phyloP scores from a whole-genome alignment of 805 yeast species.

The Blastobotrys peoriensis region DNA sequence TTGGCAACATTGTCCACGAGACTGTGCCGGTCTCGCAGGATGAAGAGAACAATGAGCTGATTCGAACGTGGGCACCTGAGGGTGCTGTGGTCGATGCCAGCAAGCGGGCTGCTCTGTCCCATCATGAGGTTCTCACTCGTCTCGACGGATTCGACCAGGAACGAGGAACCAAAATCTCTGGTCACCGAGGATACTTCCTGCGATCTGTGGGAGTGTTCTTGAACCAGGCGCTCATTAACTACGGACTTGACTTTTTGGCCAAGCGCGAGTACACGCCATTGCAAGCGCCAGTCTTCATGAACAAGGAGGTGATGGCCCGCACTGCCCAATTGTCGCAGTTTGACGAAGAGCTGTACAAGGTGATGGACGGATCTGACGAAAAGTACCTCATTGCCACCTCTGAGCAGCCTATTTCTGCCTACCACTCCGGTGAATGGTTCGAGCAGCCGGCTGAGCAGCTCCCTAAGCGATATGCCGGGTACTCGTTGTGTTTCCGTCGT shows the following conservation, averaged over 20 bases:
- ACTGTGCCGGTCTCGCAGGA: constrained; percentile 80
- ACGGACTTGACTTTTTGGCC: constrained; percentile 81
- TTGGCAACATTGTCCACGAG: constrained; percentile 93
- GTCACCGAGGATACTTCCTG: constrained; percentile 97
- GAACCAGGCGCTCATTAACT: constrained; percentile 96
- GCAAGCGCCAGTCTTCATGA: constrained; percentile 99
- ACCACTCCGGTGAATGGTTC: constrained; percentile 97
- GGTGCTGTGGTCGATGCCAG: constrained; percentile 54
- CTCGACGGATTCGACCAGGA: constrained; percentile 98
- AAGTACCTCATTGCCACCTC: constrained; percentile 97
- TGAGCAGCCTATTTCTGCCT: constrained; percentile 98
- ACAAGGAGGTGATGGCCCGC: constrained; percentile 98
- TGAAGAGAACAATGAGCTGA: constrained; percentile 86
- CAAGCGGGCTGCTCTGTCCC: constrained; percentile 84
- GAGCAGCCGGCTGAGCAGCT: constrained; percentile 95
- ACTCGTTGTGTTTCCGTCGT: constrained; percentile 97
- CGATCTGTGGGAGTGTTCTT: constrained; percentile 94
- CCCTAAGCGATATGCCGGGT: constrained; percentile 96
- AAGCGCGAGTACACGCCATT: constrained; percentile 76
- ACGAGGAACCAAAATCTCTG: constrained; percentile 95
- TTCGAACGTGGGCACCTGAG: constrained; percentile 83
- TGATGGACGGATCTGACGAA: constrained; percentile 94
- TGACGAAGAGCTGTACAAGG: constrained; percentile 97
- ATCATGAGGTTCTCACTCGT: constrained; percentile 90
- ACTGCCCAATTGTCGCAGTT: constrained; percentile 97